Conservation (phyloP, 192 early-diverging fungal genomes). For the Tieghemiomyces parasiticus region DNA sequence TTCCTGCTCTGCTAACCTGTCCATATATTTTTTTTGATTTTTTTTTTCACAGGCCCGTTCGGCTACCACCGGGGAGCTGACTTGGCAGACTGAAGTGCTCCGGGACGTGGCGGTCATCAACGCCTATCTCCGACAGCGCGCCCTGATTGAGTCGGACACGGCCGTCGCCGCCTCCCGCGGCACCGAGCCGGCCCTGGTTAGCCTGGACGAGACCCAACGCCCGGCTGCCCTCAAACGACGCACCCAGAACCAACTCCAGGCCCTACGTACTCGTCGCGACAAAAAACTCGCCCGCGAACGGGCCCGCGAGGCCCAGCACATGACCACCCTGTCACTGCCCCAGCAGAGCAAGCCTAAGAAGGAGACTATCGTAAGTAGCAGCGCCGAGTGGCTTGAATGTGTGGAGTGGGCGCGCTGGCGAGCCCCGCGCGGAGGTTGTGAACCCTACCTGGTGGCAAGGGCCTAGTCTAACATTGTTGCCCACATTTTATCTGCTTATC, state of each 20-base stretch:
- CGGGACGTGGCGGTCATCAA: constrained; percentile 74
- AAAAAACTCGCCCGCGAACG: constrained; percentile 21
- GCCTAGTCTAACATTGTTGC: no score
- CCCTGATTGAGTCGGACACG: constrained; percentile 55
- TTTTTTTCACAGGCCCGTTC: no score
- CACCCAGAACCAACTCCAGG: constrained; percentile 43
- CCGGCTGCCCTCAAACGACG: constrained; percentile 16
- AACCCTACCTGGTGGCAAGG: no score
- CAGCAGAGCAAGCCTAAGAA: constrained; percentile 45
- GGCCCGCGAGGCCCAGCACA: constrained; percentile 26
- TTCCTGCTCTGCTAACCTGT: no score
- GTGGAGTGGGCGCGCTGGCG: no score
- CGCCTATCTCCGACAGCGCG: constrained; percentile 73
- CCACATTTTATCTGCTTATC: no score
- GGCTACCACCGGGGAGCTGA: constrained; percentile 42
- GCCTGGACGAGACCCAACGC: background rate
- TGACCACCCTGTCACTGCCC: constrained; percentile 31
- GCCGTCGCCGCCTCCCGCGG: background rate
- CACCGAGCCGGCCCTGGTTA: background rate
- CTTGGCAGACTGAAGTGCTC: constrained; percentile 68
- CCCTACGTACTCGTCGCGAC: constrained; percentile 49
- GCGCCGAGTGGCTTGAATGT: no score
- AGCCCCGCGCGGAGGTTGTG: no score
- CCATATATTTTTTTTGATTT: no score
- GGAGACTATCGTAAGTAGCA: constrained; percentile 28